These are phyloP conservation scores for Aspergillus ruber DNA, from an alignment of 2,329 filamentous ascomycete genomes.

Conservation along the genomic window DNA sequence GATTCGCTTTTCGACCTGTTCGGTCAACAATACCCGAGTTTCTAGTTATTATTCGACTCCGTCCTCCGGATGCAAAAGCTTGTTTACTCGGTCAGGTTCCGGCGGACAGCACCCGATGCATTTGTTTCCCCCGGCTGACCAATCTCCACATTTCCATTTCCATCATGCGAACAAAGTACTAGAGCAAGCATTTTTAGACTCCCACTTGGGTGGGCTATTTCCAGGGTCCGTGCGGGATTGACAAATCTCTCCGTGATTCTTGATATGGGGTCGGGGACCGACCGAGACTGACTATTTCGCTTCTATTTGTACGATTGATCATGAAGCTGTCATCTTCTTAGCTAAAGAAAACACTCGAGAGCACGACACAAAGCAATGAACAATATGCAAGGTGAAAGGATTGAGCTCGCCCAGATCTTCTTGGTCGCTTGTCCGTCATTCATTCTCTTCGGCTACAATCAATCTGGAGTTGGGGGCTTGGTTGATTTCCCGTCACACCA, in stretches of 20 bases:
- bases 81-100: not conserved
- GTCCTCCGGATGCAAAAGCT: not conserved
- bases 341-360: not conserved
- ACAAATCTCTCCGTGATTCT: too few species aligned
- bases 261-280: too few species aligned
- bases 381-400: slow-evolving; percentile 2
- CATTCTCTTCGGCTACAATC: slow-evolving; percentile 49
- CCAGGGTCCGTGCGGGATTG: not conserved
- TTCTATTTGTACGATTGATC: not conserved
- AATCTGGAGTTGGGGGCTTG: slow-evolving; percentile 46
- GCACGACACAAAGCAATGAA: not conserved
- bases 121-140: not conserved
- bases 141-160: not conserved
- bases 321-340: not conserved
- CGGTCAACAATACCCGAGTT: slow-evolving; percentile 26
- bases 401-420: slow-evolving; percentile 8
- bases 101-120: not conserved
- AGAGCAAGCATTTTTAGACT: not conserved
- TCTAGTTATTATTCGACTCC: slow-evolving; percentile 6
- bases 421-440: slow-evolving; percentile 30
- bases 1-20: slow-evolving; percentile 27
- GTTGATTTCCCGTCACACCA: slow-evolving; percentile 26
- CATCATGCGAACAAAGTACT: not conserved
- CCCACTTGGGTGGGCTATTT: not conserved
- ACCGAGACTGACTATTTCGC: too few species aligned